Evolutionary conservation across 352 stramenopile species (phyloP).

Genomic region (Phytophthora hibernalis): DNA sequence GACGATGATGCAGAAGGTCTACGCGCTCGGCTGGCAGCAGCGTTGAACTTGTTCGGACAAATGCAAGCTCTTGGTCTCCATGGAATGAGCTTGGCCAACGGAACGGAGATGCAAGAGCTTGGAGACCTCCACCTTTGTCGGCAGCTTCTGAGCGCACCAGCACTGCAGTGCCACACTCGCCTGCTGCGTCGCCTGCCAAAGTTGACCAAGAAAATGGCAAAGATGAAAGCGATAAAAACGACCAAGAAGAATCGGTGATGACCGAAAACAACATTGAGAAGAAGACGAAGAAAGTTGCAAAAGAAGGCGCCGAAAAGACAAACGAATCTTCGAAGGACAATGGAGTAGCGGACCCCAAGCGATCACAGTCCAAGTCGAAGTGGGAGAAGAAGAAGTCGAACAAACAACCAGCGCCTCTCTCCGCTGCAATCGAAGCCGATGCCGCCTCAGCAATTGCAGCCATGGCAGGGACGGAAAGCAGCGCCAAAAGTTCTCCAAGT

Average conservation of each 20-base stretch:
- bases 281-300: background rate
- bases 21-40: constrained; percentile 25
- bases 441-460: constrained; percentile 30
- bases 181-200: constrained; percentile 13
- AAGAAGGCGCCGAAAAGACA: background rate
- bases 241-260: background rate
- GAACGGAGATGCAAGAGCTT: constrained; percentile 14
- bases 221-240: background rate
- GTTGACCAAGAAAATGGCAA: constrained; percentile 8
- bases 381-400: constrained; percentile 33
- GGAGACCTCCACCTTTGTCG: constrained; percentile 37
- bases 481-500: constrained; percentile 26
- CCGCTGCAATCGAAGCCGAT: constrained; percentile 31
- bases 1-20: constrained; percentile 23
- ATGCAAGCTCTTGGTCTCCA: constrained; percentile 37
- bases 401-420: constrained; percentile 31
- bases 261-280: background rate
- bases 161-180: constrained; percentile 19
- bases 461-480: constrained; percentile 31
- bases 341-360: constrained; percentile 26
- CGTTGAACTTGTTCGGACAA: constrained; percentile 35
- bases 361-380: constrained; percentile 27
- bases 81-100: constrained; percentile 22
- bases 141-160: constrained; percentile 12
- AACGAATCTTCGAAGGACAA: constrained; percentile 6